These are phyloP conservation scores for Hygrophorus russula DNA, from an alignment of 768 basidiomycete genomes.

Conservation along the genomic window DNA sequence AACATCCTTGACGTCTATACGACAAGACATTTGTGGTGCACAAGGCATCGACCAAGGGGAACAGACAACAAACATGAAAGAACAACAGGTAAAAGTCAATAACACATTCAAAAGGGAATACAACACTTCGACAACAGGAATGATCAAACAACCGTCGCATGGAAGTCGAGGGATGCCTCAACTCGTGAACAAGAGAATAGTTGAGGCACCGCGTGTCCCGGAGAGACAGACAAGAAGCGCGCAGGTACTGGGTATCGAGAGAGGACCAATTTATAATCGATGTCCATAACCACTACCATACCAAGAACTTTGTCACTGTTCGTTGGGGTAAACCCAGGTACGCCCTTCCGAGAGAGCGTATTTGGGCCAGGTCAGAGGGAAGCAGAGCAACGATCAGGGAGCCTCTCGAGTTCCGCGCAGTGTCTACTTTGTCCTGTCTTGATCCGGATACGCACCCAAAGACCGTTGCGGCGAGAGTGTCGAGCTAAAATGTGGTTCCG, in stretches of 20 bases:
- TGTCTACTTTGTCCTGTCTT: slow-evolving; percentile 27
- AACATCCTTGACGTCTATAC: slow-evolving; percentile 96
- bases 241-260: slow-evolving; percentile 29
- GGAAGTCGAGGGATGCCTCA: slow-evolving; percentile 28
- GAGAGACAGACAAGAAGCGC: slow-evolving; percentile 44
- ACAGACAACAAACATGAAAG: slow-evolving; percentile 15
- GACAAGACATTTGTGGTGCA: slow-evolving; percentile 24
- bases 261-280: slow-evolving; percentile 24
- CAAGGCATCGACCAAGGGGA: slow-evolving; percentile 18
- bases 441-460: slow-evolving; percentile 27
- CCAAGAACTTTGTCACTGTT: slow-evolving; percentile 36
- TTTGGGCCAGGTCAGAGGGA: slow-evolving; percentile 33
- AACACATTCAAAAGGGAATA: slow-evolving; percentile 24
- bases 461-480: slow-evolving; percentile 6
- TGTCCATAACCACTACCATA: slow-evolving; percentile 42
- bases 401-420: slow-evolving; percentile 26
- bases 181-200: slow-evolving; percentile 15
- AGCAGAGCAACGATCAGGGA: slow-evolving; percentile 11
- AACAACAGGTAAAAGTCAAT: slow-evolving; percentile 35
- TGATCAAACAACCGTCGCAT: slow-evolving; percentile 15
- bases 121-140: slow-evolving; percentile 18
- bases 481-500: background rate
- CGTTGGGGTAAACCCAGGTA: slow-evolving; percentile 27
- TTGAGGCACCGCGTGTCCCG: slow-evolving; percentile 35
- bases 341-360: slow-evolving; percentile 21